A percentile compares a stretch with the other conserved stretches of the same genome.
These are phyloP conservation scores for Paecilomyces niveus DNA, from an alignment of 2,329 filamentous ascomycete genomes.

Conservation along the genomic window DNA sequence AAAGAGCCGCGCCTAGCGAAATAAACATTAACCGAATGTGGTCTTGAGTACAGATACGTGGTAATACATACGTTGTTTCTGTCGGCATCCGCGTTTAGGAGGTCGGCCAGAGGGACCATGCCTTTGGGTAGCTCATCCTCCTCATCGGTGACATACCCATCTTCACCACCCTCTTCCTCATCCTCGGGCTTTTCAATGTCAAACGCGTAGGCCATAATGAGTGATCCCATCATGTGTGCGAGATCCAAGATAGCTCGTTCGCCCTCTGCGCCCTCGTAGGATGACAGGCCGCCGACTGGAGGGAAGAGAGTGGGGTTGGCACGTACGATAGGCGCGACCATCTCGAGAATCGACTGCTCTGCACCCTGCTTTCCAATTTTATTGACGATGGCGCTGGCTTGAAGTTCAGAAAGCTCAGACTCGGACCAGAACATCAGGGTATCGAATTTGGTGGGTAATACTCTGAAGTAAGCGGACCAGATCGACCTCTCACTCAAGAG, in stretches of 20 bases:
- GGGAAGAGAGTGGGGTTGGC: constrained; percentile 37
- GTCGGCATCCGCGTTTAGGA: constrained; percentile 80
- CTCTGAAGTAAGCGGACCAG: constrained; percentile 72
- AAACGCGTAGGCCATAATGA: constrained; percentile 91
- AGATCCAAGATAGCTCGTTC: constrained; percentile 45
- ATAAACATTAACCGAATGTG: constrained; percentile 2
- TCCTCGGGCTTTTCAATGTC: constrained; percentile 60
- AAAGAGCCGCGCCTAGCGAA: constrained; percentile 48
- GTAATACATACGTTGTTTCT: constrained; percentile 60
- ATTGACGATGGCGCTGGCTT: constrained; percentile 66
- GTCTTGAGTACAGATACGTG: background rate
- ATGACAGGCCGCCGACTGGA: constrained; percentile 30
- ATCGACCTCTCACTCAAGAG: constrained; percentile 52
- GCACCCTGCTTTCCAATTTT: constrained; percentile 72
- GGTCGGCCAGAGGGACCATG: constrained; percentile 86
- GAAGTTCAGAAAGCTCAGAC: constrained; percentile 62
- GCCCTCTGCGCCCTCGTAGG: constrained; percentile 30
- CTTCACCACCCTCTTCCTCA: constrained; percentile 49
- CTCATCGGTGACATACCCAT: constrained; percentile 52
- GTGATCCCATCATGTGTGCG: constrained; percentile 75
- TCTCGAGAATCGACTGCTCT: constrained; percentile 59
- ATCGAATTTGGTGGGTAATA: constrained; percentile 67
- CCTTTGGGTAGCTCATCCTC: constrained; percentile 63
- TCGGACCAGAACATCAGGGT: constrained; percentile 86
- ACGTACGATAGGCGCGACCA: constrained; percentile 47